Conservation (phyloP, 768 basidiomycete species). For the Xerocomellus chrysenteron region DNA sequence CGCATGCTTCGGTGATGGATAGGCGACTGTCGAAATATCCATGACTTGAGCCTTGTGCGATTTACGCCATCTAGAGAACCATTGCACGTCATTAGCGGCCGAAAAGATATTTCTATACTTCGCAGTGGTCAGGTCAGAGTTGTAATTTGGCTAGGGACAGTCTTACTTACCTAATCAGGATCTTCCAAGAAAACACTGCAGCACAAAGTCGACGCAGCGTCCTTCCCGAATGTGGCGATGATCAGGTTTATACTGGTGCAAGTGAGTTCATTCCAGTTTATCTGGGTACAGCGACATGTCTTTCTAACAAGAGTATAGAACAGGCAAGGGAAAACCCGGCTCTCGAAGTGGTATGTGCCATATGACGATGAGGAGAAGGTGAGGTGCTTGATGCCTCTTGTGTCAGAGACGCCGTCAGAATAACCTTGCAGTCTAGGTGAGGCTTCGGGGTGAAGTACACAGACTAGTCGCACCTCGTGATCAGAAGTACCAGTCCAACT, state of each 20-base stretch:
- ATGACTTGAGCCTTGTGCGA: no score
- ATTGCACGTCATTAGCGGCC: no score
- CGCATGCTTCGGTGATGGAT: no score
- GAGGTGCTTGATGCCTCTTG: slow-evolving; percentile 7
- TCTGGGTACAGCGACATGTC: background rate
- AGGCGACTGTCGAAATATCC: no score
- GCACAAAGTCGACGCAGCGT: background rate
- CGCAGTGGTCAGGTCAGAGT: background rate
- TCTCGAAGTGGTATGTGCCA: slow-evolving; percentile 99
- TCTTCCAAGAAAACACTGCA: background rate
- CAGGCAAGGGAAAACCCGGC: slow-evolving; percentile 94
- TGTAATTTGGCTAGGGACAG: background rate
- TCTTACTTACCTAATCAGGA: slow-evolving; percentile 15
- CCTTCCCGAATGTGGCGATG: slow-evolving; percentile 48
- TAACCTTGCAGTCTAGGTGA: slow-evolving; percentile 53
- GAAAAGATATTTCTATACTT: background rate
- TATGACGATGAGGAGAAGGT: slow-evolving; percentile 99
- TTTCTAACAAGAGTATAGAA: slow-evolving; percentile 53
- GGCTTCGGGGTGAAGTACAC: slow-evolving; percentile 95
- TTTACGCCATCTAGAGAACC: no score
- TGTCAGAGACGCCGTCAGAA: background rate
- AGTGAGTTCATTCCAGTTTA: slow-evolving; percentile 42
- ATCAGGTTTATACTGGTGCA: slow-evolving; percentile 98
- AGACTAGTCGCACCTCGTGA: slow-evolving; percentile 93
- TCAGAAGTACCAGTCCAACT: slow-evolving; percentile 99